These are phyloP conservation scores for Aureobasidium musti DNA, from an alignment of 2,329 filamentous ascomycete species.

Conservation along the genomic window DNA sequence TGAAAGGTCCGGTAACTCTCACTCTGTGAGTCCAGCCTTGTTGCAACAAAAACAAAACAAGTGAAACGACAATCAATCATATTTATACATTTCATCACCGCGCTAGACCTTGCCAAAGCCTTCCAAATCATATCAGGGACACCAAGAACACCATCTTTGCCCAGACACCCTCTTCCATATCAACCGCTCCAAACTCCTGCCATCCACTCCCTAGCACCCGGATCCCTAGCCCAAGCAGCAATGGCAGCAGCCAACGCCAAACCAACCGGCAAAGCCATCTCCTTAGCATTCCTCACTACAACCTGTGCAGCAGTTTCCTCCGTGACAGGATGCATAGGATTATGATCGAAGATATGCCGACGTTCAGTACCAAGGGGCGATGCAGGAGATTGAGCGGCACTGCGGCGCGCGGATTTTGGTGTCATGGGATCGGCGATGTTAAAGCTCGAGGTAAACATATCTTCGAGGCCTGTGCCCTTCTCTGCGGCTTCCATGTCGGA, in stretches of 20 bases:
- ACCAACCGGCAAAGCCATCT: conserved; percentile 16
- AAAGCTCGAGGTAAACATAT: conserved; percentile 32
- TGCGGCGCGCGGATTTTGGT: not conserved
- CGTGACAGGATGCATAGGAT: not conserved
- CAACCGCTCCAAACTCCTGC: not conserved
- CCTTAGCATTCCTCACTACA: conserved; percentile 10
- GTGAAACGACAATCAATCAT: no score
- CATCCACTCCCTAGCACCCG: conserved; percentile 21
- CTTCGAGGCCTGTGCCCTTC: conserved; percentile 31
- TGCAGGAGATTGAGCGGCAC: not conserved
- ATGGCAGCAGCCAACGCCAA: conserved; percentile 6
- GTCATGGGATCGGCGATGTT: conserved; percentile 25
- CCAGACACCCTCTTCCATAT: not conserved
- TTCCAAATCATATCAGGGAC: not conserved
- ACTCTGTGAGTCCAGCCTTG: no score
- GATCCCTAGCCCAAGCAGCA: conserved; percentile 20
- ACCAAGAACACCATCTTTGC: not conserved
- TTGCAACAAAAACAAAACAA: no score
- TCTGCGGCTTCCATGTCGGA: conserved; percentile 28
- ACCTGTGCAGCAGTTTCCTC: conserved; percentile 5
- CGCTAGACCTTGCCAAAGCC: no score
- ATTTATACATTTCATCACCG: no score
- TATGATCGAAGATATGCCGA: conserved; percentile 6
- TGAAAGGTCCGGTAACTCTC: no score
- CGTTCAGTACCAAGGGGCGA: not conserved